Conservation (phyloP, 169 alveolate genomes). For the Cryptosporidium bovis region DNA sequence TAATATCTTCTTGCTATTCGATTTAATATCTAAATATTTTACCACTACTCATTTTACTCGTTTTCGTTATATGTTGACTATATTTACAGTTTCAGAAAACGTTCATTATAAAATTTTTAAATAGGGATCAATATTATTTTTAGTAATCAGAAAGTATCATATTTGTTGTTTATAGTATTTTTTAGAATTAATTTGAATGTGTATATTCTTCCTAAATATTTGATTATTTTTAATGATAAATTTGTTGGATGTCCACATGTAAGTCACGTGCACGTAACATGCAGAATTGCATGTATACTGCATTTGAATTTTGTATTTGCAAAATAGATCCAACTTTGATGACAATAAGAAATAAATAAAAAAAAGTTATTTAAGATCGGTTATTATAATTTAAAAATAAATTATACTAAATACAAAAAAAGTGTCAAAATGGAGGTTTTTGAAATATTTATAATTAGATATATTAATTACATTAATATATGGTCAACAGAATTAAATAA, state of each 20-base stretch:
- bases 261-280: constrained; percentile 4
- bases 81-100: too few relatives aligned
- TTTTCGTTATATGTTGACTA: too few relatives aligned
- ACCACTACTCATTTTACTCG: too few relatives aligned
- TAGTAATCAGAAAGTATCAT: too few relatives aligned
- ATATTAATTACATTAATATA: constrained; percentile 54
- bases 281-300: constrained; percentile 1
- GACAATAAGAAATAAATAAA: background rate
- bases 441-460: constrained; percentile 56
- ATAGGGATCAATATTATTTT: too few relatives aligned
- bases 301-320: background rate
- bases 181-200: background rate
- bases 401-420: background rate
- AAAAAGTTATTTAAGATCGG: constrained; percentile 6
- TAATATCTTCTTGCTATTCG: too few relatives aligned
- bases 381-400: background rate
- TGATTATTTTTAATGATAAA: background rate
- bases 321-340: constrained; percentile 6
- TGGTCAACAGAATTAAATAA: constrained; percentile 56
- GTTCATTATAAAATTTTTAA: too few relatives aligned
- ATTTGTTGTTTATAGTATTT: background rate
- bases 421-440: constrained; percentile 17
- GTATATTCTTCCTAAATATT: background rate
- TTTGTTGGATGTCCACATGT: background rate
- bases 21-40: too few relatives aligned